phyloP scores from a whole-genome alignment of 805 yeast species.

The Cyberlindnera japonica region DNA sequence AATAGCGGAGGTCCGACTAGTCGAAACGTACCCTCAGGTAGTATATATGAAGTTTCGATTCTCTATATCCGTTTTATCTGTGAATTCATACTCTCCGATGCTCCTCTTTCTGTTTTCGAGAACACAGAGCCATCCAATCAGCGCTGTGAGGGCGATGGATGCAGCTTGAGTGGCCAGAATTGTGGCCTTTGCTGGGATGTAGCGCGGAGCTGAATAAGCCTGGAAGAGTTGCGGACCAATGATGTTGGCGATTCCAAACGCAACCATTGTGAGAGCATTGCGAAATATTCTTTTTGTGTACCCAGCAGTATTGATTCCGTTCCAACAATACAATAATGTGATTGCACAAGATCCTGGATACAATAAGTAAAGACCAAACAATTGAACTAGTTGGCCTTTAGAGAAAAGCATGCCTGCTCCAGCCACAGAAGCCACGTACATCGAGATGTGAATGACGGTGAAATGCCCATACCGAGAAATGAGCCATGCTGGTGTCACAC shows the following conservation, averaged over 20 bases:
- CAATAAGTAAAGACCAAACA: slow-evolving; percentile 44
- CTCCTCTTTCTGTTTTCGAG: slow-evolving; percentile 45
- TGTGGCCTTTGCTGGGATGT: slow-evolving; percentile 54
- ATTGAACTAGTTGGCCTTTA: slow-evolving; percentile 38
- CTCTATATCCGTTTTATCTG: slow-evolving; percentile 48
- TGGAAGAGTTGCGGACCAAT: slow-evolving; percentile 62
- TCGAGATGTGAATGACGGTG: slow-evolving; percentile 33
- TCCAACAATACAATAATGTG: slow-evolving; percentile 56
- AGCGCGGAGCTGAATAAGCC: slow-evolving; percentile 44
- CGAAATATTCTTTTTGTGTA: slow-evolving; percentile 51
- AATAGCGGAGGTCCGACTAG: no score
- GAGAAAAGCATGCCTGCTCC: slow-evolving; percentile 43
- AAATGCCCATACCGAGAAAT: slow-evolving; percentile 32
- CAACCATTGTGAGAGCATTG: slow-evolving; percentile 49
- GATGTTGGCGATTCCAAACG: slow-evolving; percentile 50
- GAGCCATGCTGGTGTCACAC: slow-evolving; percentile 36
- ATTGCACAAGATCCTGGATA: slow-evolving; percentile 53
- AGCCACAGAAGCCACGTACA: slow-evolving; percentile 46
- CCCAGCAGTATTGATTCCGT: slow-evolving; percentile 55
- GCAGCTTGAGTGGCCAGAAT: slow-evolving; percentile 48
- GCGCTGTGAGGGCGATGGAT: slow-evolving; percentile 37
- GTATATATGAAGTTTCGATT: slow-evolving; percentile 46
- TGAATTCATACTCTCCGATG: background rate
- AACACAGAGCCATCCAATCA: slow-evolving; percentile 38
- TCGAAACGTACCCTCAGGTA: slow-evolving; percentile 3